Percentiles rank a stretch among this genome's conserved stretches.
Evolutionary conservation across 164 flowering plant species (phyloP).

Genomic region (Euptelea pleiosperma): DNA sequence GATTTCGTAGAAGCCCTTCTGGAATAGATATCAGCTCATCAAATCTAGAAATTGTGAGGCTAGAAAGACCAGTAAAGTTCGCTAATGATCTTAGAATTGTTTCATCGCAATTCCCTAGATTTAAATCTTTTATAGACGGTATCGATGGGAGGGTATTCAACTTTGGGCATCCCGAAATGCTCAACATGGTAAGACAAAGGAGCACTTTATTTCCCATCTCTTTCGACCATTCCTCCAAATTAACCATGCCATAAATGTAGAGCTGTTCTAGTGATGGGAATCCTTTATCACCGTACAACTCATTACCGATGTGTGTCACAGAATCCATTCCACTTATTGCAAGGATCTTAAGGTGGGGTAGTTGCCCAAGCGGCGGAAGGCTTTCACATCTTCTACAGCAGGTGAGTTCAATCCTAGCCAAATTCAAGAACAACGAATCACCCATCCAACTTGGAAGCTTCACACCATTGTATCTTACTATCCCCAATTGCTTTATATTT

Average conservation of each 20-base stretch:
- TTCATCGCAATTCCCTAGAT: neutral
- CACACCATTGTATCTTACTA: neutral
- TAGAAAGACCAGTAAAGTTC: neutral
- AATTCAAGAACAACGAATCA: neutral
- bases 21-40: neutral
- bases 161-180: neutral
- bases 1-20: neutral
- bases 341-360: neutral
- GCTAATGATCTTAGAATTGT: neutral
- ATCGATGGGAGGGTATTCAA: neutral
- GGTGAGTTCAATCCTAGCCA: neutral
- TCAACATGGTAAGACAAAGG: neutral
- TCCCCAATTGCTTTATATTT: neutral
- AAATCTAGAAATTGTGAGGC: neutral
- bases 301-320: neutral
- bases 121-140: neutral
- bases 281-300: neutral
- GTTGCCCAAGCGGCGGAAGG: neutral
- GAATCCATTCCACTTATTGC: neutral
- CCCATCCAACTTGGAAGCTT: slow-evolving; percentile 3
- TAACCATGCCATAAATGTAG: neutral
- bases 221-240: neutral
- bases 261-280: slow-evolving; percentile 4
- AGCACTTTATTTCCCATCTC: neutral
- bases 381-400: neutral